Evolutionary conservation across 495 filamentous ascomycete genomes (phyloP), one percentile per base, ranked within the genome.

Genomic region (Durotheca rogersii): DNA sequence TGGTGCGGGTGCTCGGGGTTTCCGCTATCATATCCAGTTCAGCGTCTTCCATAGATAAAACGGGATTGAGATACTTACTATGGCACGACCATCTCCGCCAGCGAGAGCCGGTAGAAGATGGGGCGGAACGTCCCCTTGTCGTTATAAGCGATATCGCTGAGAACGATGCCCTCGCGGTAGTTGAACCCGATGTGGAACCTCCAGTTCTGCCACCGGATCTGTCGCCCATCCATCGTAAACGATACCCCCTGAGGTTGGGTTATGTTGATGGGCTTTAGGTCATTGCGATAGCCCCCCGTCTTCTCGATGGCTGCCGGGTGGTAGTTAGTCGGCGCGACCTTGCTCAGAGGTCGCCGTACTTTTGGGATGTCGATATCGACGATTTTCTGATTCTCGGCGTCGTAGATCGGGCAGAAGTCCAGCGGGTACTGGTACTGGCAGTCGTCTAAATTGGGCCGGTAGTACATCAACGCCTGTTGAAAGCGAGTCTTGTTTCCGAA

Each of bases 401-500:
- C 89, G 72, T 80, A 92, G 64, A 96, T 94, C 2, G 91, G 91
- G 59, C 89, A 94, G 76, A 96, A 96, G 69, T 96, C 91, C 39
- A 96, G 78, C 0, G 91, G 91, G 60, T 84, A 95, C 14, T 86
- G 85, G 68, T 96, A 96, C 68, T 96, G 91, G 59, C 80, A 87
- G 69, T 91, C 88, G 61, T 96, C 91, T 31, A 85, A 51, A 58
- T 90, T 78, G 11, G 90, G 91, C 17, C 91, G 82, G 67, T 95
- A 96, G 74, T 96, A 96, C 88, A 96, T 95, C 29, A 96, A 72
- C 11, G 90, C 91, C 67, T 96, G 91, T 64, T 96, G 91, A 11
- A 96, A 78, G 47, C 91, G 85, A 20, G 89, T 76, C 25, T 75
- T 78, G 59, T 71, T 90, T 41, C 91, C 90, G 58, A 90, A 92